A percentile compares a stretch with the other conserved stretches of the same genome.
Evolutionary conservation across 2,329 filamentous ascomycete species (phyloP).

Genomic region (Aspergillus fumigatus): DNA sequence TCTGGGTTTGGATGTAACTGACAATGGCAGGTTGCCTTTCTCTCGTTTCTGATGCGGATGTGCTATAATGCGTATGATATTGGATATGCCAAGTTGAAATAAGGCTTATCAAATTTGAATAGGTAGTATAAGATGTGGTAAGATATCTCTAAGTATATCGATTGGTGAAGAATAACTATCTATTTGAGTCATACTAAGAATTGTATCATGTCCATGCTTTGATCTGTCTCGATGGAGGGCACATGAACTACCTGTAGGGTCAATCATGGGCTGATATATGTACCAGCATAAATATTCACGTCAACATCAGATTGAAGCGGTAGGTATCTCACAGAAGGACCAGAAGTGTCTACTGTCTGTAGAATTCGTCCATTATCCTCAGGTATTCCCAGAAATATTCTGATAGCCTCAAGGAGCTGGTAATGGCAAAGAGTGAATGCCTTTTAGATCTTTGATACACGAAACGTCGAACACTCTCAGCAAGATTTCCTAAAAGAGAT

Average conservation of each 20-base stretch:
- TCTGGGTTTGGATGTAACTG: conserved; percentile 3
- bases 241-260: neutral
- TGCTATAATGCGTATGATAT: neutral
- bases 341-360: neutral
- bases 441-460: neutral
- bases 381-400: no score
- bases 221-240: neutral
- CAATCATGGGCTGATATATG: neutral
- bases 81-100: no score
- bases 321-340: neutral
- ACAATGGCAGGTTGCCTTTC: conserved; percentile 40
- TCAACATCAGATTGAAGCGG: neutral
- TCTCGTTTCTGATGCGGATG: conserved; percentile 37
- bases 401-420: no score
- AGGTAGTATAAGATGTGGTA: neutral
- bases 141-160: no score
- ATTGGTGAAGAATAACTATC: neutral
- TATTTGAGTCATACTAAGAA: neutral
- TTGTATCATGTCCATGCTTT: neutral
- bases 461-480: neutral
- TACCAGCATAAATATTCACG: neutral
- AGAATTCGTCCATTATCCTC: no score
- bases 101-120: neutral
- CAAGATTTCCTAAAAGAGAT: neutral
- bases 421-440: neutral